Conservation (phyloP, 345 rosid species). For the Clarkia xantiana region DNA sequence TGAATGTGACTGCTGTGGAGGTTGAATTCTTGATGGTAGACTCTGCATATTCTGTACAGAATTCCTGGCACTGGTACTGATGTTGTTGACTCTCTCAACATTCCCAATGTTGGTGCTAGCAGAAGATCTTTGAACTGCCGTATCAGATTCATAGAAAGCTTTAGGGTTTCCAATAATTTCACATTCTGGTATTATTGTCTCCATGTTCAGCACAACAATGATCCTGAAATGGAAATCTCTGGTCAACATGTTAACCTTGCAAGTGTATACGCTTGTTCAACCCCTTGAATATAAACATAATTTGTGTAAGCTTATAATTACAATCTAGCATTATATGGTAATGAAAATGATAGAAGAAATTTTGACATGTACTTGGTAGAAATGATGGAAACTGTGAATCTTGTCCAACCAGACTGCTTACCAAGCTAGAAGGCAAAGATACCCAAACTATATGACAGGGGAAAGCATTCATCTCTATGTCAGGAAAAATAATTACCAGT, state of each 20-base stretch:
- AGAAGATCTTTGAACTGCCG: constrained; percentile 23
- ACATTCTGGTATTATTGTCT: constrained; percentile 52
- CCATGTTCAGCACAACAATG: constrained; percentile 72
- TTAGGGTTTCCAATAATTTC: constrained; percentile 68
- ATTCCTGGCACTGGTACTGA: constrained; percentile 9
- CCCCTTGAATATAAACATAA: neutral
- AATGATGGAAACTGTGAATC: too few species aligned
- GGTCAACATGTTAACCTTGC: neutral
- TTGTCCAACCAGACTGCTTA: too few species aligned
- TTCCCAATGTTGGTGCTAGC: constrained; percentile 19
- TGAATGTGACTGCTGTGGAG: constrained; percentile 38
- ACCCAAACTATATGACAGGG: too few species aligned
- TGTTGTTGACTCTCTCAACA: constrained; percentile 14
- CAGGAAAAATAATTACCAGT: too few species aligned
- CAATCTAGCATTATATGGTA: too few species aligned
- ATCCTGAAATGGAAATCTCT: constrained; percentile 30
- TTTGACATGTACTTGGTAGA: too few species aligned
- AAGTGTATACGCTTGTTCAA: neutral
- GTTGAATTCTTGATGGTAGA: constrained; percentile 51
- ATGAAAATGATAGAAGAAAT: too few species aligned
- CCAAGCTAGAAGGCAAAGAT: too few species aligned
- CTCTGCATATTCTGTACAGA: constrained; percentile 17
- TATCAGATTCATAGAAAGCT: constrained; percentile 26
- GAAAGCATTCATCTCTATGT: too few species aligned
- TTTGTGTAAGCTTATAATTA: too few species aligned